These are phyloP conservation scores for Sugiyamaella lignohabitans DNA, from an alignment of 805 yeast genomes.

Conservation along the genomic window DNA sequence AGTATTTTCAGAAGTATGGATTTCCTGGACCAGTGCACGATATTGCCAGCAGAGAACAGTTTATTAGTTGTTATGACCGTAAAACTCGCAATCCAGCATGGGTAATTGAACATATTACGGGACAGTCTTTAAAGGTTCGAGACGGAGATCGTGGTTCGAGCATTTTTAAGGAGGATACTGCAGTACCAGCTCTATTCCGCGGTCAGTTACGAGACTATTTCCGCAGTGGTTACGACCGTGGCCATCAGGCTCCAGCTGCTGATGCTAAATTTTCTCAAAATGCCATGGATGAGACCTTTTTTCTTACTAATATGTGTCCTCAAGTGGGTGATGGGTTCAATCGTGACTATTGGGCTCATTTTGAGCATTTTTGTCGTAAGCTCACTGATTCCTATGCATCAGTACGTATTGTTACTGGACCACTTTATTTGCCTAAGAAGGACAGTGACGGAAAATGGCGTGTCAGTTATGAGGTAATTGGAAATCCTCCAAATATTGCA, in stretches of 20 bases:
- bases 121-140: constrained; percentile 47
- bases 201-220: constrained; percentile 78
- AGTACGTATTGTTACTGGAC: constrained; percentile 90
- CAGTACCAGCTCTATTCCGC: constrained; percentile 69
- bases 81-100: constrained; percentile 72
- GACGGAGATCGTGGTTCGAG: constrained; percentile 69
- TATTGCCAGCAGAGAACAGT: constrained; percentile 63
- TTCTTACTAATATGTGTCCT: constrained; percentile 85
- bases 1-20: constrained; percentile 77
- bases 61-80: constrained; percentile 80
- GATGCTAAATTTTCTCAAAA: constrained; percentile 83
- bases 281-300: constrained; percentile 95
- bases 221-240: constrained; percentile 93
- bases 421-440: constrained; percentile 75
- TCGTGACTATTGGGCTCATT: constrained; percentile 96
- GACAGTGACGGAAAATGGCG: constrained; percentile 78
- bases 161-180: constrained; percentile 80
- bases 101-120: constrained; percentile 80
- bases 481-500: constrained; percentile 92
- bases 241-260: constrained; percentile 98
- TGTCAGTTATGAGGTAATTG: constrained; percentile 87
- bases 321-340: constrained; percentile 98
- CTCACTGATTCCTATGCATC: constrained; percentile 63
- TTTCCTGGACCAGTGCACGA: constrained; percentile 95
- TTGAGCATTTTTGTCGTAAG: constrained; percentile 81